A percentile compares a stretch with the other conserved stretches of the same genome.
Evolutionary conservation across 805 yeast genomes (phyloP).

Genomic region (Hanseniaspora thailandica): DNA sequence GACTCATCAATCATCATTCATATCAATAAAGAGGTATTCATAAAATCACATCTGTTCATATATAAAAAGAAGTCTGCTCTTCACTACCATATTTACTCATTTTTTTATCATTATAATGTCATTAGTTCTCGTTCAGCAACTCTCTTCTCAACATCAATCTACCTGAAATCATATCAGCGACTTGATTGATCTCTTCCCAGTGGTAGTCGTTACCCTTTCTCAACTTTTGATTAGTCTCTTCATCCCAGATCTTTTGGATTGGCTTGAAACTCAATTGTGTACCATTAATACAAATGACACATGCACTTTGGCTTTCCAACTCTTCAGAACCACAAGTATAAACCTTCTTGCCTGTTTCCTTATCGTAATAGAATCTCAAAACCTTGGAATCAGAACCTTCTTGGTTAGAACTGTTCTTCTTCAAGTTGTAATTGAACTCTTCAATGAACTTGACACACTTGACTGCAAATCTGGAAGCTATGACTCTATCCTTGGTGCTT

Average conservation of each 20-base stretch:
- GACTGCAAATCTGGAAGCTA: conserved; percentile 69
- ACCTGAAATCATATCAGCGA: conserved; percentile 64
- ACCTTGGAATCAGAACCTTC: conserved; percentile 31
- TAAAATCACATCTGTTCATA: too few species aligned
- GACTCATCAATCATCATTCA: too few species aligned
- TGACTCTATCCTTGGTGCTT: conserved; percentile 63
- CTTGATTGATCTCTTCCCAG: conserved; percentile 50
- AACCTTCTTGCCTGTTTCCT: conserved; percentile 37
- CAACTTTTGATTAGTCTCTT: conserved; percentile 46
- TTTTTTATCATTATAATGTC: background rate
- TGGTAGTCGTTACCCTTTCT: conserved; percentile 61
- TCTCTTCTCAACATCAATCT: conserved; percentile 41
- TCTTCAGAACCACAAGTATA: conserved; percentile 30
- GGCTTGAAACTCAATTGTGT: conserved; percentile 48
- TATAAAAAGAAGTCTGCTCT: background rate
- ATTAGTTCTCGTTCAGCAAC: conserved; percentile 21
- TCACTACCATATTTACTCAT: too few species aligned
- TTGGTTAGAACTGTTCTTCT: conserved; percentile 22
- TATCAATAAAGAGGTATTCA: too few species aligned
- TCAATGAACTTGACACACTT: conserved; percentile 84
- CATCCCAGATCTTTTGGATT: conserved; percentile 44
- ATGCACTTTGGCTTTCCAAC: conserved; percentile 36
- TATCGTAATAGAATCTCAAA: conserved; percentile 39
- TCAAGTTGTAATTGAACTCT: conserved; percentile 36
- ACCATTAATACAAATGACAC: conserved; percentile 63